A percentile compares a stretch with the other conserved stretches of the same genome.
These are phyloP conservation scores for Kernera saxatilis DNA, from an alignment of 345 rosid genomes.

Conservation along the genomic window DNA sequence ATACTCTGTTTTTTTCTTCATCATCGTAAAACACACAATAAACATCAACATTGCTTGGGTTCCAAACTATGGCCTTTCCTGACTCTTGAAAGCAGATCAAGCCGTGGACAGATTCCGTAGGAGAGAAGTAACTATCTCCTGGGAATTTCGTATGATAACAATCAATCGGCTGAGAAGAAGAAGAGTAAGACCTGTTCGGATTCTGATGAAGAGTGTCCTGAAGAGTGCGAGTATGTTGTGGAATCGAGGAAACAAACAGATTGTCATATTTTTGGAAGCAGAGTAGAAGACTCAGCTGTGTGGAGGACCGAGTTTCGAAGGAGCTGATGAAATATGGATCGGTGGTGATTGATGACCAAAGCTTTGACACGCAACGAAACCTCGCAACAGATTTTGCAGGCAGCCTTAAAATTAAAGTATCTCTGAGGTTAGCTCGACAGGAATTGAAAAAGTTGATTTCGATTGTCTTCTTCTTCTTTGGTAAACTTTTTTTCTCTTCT, in stretches of 20 bases:
- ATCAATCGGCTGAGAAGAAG: neutral
- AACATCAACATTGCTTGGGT: neutral
- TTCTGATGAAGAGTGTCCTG: no score
- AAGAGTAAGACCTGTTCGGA: neutral
- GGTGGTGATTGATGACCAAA: neutral
- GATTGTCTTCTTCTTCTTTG: neutral
- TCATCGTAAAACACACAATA: no score
- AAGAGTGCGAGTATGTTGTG: neutral
- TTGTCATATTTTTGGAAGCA: neutral
- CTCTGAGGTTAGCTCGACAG: neutral
- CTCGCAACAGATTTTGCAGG: neutral
- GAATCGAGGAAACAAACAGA: neutral
- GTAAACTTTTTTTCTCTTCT: neutral
- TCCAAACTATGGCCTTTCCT: neutral
- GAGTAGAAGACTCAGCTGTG: neutral
- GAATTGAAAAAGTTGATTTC: neutral
- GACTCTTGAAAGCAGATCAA: neutral
- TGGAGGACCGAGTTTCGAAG: neutral
- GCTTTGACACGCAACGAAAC: neutral
- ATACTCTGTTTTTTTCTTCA: neutral
- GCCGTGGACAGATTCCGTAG: neutral
- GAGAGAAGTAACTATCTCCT: no score
- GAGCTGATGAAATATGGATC: neutral
- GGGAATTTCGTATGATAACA: neutral
- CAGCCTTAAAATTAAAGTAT: neutral